Conservation (phyloP, 2,329 filamentous ascomycete species). For the Simplicillium aogashimaense region DNA sequence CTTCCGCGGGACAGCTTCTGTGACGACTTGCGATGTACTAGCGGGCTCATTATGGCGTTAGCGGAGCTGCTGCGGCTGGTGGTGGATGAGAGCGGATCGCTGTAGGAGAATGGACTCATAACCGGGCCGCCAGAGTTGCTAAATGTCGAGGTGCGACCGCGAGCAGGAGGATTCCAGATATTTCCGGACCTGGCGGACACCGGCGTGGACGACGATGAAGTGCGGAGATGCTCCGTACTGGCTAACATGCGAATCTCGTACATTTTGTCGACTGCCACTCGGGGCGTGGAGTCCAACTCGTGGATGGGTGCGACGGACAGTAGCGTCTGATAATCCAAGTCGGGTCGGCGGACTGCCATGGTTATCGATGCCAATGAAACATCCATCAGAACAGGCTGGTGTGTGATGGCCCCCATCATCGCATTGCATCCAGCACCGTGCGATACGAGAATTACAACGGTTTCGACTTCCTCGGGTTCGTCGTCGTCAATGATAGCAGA, state of each 20-base stretch:
- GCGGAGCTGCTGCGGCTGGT: conserved; percentile 35
- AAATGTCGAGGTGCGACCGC: conserved; percentile 25
- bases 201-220: conserved; percentile 23
- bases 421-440: conserved; percentile 96
- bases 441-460: conserved; percentile 79
- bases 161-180: conserved; percentile 17
- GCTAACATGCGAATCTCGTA: conserved; percentile 71
- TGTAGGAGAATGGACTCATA: conserved; percentile 26
- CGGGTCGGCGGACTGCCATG: conserved; percentile 61
- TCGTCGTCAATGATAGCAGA: conserved; percentile 27
- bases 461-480: conserved; percentile 57
- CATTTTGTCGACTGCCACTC: conserved; percentile 43
- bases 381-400: conserved; percentile 84
- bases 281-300: conserved; percentile 12
- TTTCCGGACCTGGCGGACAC: conserved; percentile 20
- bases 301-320: conserved; percentile 16
- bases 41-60: conserved; percentile 21
- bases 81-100: conserved; percentile 28
- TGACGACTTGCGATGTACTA: conserved; percentile 18
- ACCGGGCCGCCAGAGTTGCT: conserved; percentile 14
- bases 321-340: conserved; percentile 25
- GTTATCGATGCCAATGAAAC: conserved; percentile 86
- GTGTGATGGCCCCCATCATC: conserved; percentile 81
- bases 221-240: conserved; percentile 61
- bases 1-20: no score